Base-by-base conservation (phyloP, 2,329 filamentous ascomycete species). In the Ceratocystis diversiconidia region DNA sequence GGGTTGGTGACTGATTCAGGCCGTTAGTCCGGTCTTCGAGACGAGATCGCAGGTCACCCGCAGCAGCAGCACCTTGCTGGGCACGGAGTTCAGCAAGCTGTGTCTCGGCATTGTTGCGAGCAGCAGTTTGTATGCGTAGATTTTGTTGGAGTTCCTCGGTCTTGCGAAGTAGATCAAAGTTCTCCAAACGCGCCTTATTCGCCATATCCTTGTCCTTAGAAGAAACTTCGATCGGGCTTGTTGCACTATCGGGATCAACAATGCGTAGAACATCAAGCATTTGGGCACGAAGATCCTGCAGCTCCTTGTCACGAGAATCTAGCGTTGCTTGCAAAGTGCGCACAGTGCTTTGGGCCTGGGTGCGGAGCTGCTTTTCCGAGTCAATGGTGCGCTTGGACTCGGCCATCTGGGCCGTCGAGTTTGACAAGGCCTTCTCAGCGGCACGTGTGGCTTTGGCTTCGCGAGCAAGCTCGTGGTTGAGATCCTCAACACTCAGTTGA, bases 371-470 rank as follows among this genome's bases (percentile, higher is more conserved):
- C 61, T 89, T 83, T 75, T 97, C 92, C 1, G 91, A 92, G 71
- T 97, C 94, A 25, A 96, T 83, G 65, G 87, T 94, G 41, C 92
- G 85, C 72, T 96, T 95, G 15, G 86, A 86, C 73, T 97, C 94
- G 7, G 91, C 90, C 32, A 97, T 80, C 73, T 97, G 91, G 25
- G 88, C 84, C 5, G 86, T 89, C 67, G 87, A 82, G 44, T 85
- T 88, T 0, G 90, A 95, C 19, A 90, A 87, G 25, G 86, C 83
- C 74, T 96, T 95, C 75, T 97, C 92, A 3, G 92, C 92, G 73
- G 89, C 94, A 67, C 92, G 86, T 72, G 87, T 94, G 22, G 86
- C 85, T 77, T 96, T 95, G 72, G 92, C 90, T 75, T 96, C 92
- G 36, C 91, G 83, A 62, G 89, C 88, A 64, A 96, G 82, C 74